These are phyloP conservation scores for Mucor sp. DNA, from an alignment of 371 early-diverging fungal genomes.

Conservation along the genomic window DNA sequence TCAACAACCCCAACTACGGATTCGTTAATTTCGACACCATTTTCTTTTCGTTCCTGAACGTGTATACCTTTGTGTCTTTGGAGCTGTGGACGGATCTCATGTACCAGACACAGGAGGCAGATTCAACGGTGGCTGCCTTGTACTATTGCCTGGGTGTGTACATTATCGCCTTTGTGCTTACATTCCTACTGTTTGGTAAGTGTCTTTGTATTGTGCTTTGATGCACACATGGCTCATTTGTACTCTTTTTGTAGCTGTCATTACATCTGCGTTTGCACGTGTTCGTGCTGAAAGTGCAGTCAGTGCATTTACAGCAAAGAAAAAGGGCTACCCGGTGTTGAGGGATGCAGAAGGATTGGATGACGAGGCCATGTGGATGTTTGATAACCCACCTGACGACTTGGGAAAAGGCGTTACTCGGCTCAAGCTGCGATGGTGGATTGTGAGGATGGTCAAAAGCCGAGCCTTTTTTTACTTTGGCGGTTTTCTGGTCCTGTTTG, in stretches of 20 bases:
- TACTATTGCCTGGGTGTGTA: slow-evolving; percentile 59
- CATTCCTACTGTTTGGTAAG: slow-evolving; percentile 58
- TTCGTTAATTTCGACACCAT: slow-evolving; percentile 58
- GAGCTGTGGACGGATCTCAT: slow-evolving; percentile 63
- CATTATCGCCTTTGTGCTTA: slow-evolving; percentile 55
- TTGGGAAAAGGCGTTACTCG: slow-evolving; percentile 28
- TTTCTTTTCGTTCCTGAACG: slow-evolving; percentile 51
- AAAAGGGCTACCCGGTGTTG: slow-evolving; percentile 30
- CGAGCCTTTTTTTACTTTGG: slow-evolving; percentile 50
- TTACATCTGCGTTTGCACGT: slow-evolving; percentile 63
- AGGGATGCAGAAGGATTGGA: slow-evolving; percentile 28
- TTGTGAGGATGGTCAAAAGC: slow-evolving; percentile 48
- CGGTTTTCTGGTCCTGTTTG: slow-evolving; percentile 50
- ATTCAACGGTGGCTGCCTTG: slow-evolving; percentile 47
- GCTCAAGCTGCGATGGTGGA: slow-evolving; percentile 30
- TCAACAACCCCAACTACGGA: slow-evolving; percentile 47
- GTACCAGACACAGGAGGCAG: slow-evolving; percentile 58
- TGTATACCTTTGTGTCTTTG: slow-evolving; percentile 56
- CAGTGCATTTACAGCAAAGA: slow-evolving; percentile 58
- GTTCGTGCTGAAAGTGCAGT: slow-evolving; percentile 54
- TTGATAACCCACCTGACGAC: slow-evolving; percentile 49
- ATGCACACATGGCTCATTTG: neutral
- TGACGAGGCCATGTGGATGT: slow-evolving; percentile 45
- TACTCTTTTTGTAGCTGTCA: slow-evolving; percentile 44
- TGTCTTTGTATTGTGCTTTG: neutral